Evolutionary conservation across 306 rosid species (phyloP), one percentile per base, ranked within the genome.

Genomic region (Cercis canadensis): DNA sequence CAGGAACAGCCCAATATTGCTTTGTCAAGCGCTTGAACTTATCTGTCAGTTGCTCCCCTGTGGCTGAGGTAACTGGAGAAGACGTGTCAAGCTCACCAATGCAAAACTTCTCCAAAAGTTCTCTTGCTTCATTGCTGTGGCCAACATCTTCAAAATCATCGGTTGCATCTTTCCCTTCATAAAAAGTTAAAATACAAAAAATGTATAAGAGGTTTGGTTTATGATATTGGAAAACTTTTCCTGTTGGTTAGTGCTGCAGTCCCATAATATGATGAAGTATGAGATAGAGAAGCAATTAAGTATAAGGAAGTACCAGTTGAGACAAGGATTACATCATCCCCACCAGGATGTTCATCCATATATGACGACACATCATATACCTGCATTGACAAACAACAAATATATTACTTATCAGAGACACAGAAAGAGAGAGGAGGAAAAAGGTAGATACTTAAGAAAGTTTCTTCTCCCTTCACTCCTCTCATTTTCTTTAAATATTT

Each of bases 131-230:
- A 69, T 85, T 65, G 82, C 97, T 88, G 75, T 93, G 98, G 39
- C 98, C 98, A 10, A 84, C 97, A 82, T 93, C 98, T 83, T 93
- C 98, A 81, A 93, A 93, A 37, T 93, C 98, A 0, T 93, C 89
- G 1, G 94, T 84, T 52, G 97, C 98, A 62, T 90, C 97, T 75
- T 61, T 87, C 60, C 97, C 98, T 92, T 65, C 21, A 73, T 37
- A 43, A 13, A n/a, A 31, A 54, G 75, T 60, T 8, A 54, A 73
- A 54, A 67, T 39, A 78, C 43, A 49, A 34, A 53, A 36, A 41
- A 64, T 61, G 44, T 52, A 45, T 63, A 72, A 65, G 62, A 52
- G 43, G 29, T 67, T 75, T 47, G 33, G 60, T 21, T 62, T 21
- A 33, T 32, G 49, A 52, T 64, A 37, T 47, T 73, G 53, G 69